These are phyloP conservation scores for Populus deltoides DNA, from an alignment of 345 rosid species.

Conservation along the genomic window DNA sequence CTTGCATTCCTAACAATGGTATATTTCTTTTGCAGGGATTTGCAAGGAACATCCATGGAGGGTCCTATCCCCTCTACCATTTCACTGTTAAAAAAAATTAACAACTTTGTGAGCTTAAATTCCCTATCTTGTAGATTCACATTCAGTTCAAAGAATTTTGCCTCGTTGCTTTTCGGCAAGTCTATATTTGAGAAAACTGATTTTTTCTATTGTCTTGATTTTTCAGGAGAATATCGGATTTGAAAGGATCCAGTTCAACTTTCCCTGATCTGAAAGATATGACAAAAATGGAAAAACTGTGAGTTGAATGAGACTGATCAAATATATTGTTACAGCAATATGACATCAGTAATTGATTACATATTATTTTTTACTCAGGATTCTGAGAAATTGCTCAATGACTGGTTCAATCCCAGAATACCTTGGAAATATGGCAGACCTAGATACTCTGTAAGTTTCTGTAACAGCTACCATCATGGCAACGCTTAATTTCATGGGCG, in stretches of 20 bases:
- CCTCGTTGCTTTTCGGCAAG: background rate
- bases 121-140: background rate
- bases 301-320: slow-evolving; percentile 30
- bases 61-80: slow-evolving; percentile 81
- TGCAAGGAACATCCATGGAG: slow-evolving; percentile 80
- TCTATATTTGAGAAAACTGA: background rate
- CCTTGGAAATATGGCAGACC: slow-evolving; percentile 33
- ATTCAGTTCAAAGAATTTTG: background rate
- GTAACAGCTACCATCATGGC: background rate
- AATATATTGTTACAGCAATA: background rate
- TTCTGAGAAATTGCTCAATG: slow-evolving; percentile 59
- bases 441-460: slow-evolving; percentile 55
- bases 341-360: slow-evolving; percentile 1
- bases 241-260: slow-evolving; percentile 43
- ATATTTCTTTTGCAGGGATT: slow-evolving; percentile 40
- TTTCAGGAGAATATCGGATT: slow-evolving; percentile 66
- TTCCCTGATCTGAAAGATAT: slow-evolving; percentile 50
- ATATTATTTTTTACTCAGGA: slow-evolving; percentile 37
- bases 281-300: slow-evolving; percentile 36
- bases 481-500: background rate
- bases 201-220: background rate
- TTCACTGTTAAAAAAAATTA: slow-evolving; percentile 51
- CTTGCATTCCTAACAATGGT: background rate
- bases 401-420: slow-evolving; percentile 44
- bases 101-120: slow-evolving; percentile 49